Conservation (phyloP, 352 stramenopile genomes). For the Phytophthora multivora region DNA sequence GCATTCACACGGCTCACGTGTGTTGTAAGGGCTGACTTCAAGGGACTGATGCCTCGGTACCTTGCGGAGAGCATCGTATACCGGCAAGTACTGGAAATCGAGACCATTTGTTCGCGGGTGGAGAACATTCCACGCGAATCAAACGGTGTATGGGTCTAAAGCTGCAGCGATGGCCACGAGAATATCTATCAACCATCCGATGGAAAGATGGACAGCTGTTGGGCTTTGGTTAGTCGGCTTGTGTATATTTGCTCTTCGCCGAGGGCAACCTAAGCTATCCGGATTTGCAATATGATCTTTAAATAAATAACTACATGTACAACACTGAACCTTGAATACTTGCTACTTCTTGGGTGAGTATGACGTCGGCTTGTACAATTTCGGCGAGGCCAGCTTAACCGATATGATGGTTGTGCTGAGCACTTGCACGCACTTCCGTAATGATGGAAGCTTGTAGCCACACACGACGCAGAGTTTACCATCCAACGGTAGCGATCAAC, state of each 20-base stretch:
- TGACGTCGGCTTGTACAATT: background rate
- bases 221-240: conserved; percentile 15
- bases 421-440: conserved; percentile 20
- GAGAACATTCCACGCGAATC: conserved; percentile 36
- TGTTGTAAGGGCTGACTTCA: conserved; percentile 64
- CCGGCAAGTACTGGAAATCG: conserved; percentile 71
- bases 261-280: conserved; percentile 15
- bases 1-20: conserved; percentile 54
- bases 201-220: conserved; percentile 32
- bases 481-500: too few species aligned
- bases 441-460: conserved; percentile 26
- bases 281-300: conserved; percentile 12
- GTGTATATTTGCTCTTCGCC: conserved; percentile 29
- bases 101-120: conserved; percentile 53
- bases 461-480: too few species aligned
- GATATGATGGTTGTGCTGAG: conserved; percentile 32
- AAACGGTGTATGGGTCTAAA: conserved; percentile 33
- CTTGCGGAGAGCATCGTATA: conserved; percentile 80
- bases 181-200: conserved; percentile 38
- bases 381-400: conserved; percentile 2
- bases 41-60: conserved; percentile 64
- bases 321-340: background rate
- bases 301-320: conserved; percentile 40
- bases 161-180: background rate
- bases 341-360: background rate